Evolutionary conservation across 257 asterid species (phyloP).

Genomic region (Prunella vulgaris): DNA sequence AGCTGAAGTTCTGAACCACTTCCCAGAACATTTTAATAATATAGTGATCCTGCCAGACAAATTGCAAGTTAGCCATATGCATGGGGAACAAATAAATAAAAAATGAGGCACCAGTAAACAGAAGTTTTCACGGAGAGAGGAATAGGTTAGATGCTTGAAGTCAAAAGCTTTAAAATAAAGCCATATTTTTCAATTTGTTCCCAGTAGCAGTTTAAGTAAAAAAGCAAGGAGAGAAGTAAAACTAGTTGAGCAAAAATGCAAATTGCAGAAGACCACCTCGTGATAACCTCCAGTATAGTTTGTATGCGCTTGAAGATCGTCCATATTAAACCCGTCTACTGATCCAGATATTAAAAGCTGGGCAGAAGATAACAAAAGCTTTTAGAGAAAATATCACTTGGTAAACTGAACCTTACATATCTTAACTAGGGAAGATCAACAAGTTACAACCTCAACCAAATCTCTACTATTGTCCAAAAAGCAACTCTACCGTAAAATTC

Average conservation of each 20-base stretch:
- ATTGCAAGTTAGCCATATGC: slow-evolving; percentile 24
- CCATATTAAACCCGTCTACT: slow-evolving; percentile 78
- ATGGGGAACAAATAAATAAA: neutral
- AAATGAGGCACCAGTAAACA: neutral
- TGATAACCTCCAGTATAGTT: slow-evolving; percentile 93
- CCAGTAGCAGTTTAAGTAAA: neutral
- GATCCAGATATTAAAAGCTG: slow-evolving; percentile 97
- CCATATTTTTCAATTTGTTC: neutral
- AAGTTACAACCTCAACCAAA: neutral
- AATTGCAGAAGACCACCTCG: slow-evolving; percentile 34
- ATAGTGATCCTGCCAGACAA: slow-evolving; percentile 76
- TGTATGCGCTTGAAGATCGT: slow-evolving; percentile 78
- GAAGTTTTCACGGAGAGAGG: neutral
- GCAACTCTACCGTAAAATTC: neutral
- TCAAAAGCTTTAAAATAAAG: slow-evolving; percentile 11
- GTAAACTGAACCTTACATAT: neutral
- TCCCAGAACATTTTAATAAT: slow-evolving; percentile 91
- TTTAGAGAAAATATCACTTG: slow-evolving; percentile 6
- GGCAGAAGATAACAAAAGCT: slow-evolving; percentile 2
- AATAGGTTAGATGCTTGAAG: slow-evolving; percentile 4
- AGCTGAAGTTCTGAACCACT: slow-evolving; percentile 63
- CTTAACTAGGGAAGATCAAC: neutral
- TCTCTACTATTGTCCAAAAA: neutral
- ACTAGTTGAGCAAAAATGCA: neutral
- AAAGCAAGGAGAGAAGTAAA: neutral